Base-by-base conservation (phyloP, 345 rosid species). In the Acer yangbiense region DNA sequence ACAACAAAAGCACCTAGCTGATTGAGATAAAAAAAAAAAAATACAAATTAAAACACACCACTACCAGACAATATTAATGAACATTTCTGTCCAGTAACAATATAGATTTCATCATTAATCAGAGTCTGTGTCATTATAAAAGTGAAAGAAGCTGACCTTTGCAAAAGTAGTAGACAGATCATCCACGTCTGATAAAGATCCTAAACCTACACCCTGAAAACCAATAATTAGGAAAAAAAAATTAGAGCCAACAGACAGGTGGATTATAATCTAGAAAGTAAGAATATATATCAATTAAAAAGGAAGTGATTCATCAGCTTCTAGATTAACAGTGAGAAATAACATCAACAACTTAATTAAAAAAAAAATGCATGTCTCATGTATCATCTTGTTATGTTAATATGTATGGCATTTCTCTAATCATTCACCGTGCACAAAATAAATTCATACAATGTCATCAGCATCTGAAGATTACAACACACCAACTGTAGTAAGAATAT, bases 81-180 rank as follows among this genome's bases (percentile, higher is more conserved):
- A 21, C 64, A 60, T 60, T 7, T 18, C 6, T 54, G 27, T 57
- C 62, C 58, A 27, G 58, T 64, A 64, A 64, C 14, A 46, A 20
- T n/a, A 11, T 68, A 8, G 6, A 39, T 20, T 41, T n/a, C 71
- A 27, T 29, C 58, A 29, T n/a, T 17, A 1, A 72, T 35, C 69
- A 9, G 11, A 20, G 39, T 32, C 35, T 27, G 69, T 23, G 67
- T 4, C 50, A 78, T 23, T 12, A 27, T 57, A 76, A 32, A 46
- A 80, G 25, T 52, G 61, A 13, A 68, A 23, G 25, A 78, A 50
- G 27, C 86, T 81, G 18, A 96, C 99, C 99, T 94, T 93, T 43
- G 97, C 93, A 84, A 94, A 94, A 66, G 99, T 94, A 73, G 90
- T 91, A 50, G 99, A 86, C 67, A 96, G 85, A 84, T 96, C 99